Conservation (phyloP, 352 stramenopile genomes). For the Stephanocyclus meneghinianus region DNA sequence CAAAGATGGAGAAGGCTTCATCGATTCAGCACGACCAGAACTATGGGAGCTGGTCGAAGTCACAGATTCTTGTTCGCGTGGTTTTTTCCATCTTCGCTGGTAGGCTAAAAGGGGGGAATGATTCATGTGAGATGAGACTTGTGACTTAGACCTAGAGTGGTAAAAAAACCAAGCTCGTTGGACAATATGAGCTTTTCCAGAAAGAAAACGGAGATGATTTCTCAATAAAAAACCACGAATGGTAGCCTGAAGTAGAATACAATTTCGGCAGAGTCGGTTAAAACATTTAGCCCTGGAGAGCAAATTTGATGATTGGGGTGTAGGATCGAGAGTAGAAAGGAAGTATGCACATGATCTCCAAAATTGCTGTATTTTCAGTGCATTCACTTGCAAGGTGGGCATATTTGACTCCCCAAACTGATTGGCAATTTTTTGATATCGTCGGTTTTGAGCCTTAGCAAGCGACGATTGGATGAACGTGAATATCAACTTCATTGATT, state of each 20-base stretch:
- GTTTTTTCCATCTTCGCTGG: slow-evolving; percentile 1
- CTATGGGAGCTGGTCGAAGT: neutral
- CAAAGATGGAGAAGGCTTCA: neutral
- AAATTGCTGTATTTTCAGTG: slow-evolving; percentile 10
- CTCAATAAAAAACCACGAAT: slow-evolving; percentile 12
- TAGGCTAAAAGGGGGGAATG: neutral
- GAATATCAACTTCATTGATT: slow-evolving; percentile 9
- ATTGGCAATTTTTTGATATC: neutral
- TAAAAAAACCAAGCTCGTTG: slow-evolving; percentile 7
- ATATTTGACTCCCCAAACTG: neutral
- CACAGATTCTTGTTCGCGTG: neutral
- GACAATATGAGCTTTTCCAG: neutral
- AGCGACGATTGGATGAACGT: slow-evolving; percentile 12
- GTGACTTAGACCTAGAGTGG: neutral
- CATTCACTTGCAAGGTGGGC: neutral
- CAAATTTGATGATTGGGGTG: neutral
- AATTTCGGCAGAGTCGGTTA: neutral
- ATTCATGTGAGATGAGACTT: neutral
- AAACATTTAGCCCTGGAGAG: neutral
- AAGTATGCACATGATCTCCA: slow-evolving; percentile 6
- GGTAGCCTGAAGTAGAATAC: slow-evolving; percentile 11
- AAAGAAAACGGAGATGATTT: neutral
- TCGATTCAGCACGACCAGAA: neutral
- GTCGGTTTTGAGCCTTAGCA: neutral
- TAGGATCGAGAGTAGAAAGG: neutral